Base-by-base conservation (phyloP, 352 stramenopile species). In the Globisporangium middletonii region DNA sequence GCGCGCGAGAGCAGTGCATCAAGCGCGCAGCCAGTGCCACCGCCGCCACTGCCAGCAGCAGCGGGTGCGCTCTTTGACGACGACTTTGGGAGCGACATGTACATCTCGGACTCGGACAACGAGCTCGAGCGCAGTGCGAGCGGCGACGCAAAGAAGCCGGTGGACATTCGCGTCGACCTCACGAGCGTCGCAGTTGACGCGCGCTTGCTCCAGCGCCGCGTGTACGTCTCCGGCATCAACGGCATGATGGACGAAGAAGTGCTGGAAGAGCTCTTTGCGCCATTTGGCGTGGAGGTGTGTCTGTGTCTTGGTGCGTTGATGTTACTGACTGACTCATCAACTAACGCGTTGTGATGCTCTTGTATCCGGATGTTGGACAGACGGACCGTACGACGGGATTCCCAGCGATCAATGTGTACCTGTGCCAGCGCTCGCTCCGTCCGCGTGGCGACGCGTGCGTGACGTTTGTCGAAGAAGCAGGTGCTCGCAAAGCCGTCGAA, bases 151-250 rank as follows among this genome's bases (percentile, higher is more conserved):
- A 57, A 63, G 60, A 53, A 60, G 62, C 49, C 30, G 44, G 18
- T 55, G 2, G 75, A 89, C n/a, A 86, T 87, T 65, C 74, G 77
- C 6, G 69, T 77, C 44, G 63, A 83, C 33, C 52, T 89, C 18
- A 60, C 67, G 11, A 69, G 28, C 33, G 56, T 90, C 4, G 23
- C 57, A 16, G 61, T 87, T 3, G 68, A 90, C 52, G 63, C 71
- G 41, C 53, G 60, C 13, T 37, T 76, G 13, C 63, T 79, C 42
- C 50, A 60, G 33, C 75, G 67, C 7, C 72, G 72, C 16, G 67
- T 90, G 23, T 90, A 90, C 52, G 75, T 88, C 23, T 74, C 69
- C 6, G 78, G 77, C 4, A 57, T 90, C 18, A 79, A 78, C 18
- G 72, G 65, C 3, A 68, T 64, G 11, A 67, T 80, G 18, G 64